phyloP scores from a whole-genome alignment of 1,284 basidiomycete species.

The Coniophora puteana region DNA sequence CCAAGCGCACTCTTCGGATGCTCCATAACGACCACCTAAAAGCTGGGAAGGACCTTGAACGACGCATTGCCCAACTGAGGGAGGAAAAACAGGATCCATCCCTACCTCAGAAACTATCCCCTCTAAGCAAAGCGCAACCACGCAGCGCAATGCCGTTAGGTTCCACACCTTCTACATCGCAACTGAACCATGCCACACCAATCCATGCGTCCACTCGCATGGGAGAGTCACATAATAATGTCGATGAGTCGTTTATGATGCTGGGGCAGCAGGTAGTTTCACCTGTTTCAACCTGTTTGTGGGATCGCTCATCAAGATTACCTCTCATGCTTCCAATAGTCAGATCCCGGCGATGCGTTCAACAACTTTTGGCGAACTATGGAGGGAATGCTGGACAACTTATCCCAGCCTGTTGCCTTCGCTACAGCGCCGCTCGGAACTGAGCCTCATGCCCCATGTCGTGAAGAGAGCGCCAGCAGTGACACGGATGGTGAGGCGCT shows the following conservation, averaged over 20 bases:
- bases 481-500: constrained; percentile 65
- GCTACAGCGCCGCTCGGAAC: constrained; percentile 69
- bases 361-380: constrained; percentile 84
- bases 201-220: constrained; percentile 36
- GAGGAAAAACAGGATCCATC: constrained; percentile 73
- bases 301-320: constrained; percentile 8
- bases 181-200: too few relatives aligned
- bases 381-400: constrained; percentile 76
- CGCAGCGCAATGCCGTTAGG: constrained; percentile 19
- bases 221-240: constrained; percentile 68
- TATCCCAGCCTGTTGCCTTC: constrained; percentile 83
- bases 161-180: constrained; percentile 17
- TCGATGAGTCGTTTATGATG: constrained; percentile 83
- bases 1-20: constrained; percentile 70
- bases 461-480: constrained; percentile 52
- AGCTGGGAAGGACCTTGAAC: constrained; percentile 62
- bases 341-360: constrained; percentile 76
- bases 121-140: constrained; percentile 23
- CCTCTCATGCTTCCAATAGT: constrained; percentile 34
- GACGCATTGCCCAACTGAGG: constrained; percentile 62
- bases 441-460: constrained; percentile 25
- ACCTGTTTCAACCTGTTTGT: constrained; percentile 7
- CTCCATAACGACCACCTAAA: constrained; percentile 70
- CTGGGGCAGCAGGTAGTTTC: constrained; percentile 59
- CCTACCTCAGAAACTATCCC: constrained; percentile 48